These are phyloP conservation scores for Lomentospora prolificans DNA, from an alignment of 2,329 filamentous ascomycete genomes.

Conservation along the genomic window DNA sequence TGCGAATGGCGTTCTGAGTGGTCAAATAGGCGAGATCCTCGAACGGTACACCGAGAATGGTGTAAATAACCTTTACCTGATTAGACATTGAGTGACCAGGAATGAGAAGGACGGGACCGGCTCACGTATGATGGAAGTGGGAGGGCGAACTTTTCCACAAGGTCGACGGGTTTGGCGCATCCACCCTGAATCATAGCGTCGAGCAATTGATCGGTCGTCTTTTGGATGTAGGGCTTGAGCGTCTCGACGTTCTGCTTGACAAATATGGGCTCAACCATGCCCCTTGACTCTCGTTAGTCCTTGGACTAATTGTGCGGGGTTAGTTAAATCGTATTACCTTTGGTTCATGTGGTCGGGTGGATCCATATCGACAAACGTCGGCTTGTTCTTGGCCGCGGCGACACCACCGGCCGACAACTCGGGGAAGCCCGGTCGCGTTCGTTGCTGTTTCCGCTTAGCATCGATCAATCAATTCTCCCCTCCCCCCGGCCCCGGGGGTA, in stretches of 20 bases:
- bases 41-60: conserved; percentile 37
- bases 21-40: conserved; percentile 36
- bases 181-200: conserved; percentile 25
- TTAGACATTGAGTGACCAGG: conserved; percentile 17
- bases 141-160: conserved; percentile 35
- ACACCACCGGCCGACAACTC: conserved; percentile 37
- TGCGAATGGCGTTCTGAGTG: conserved; percentile 34
- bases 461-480: neutral
- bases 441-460: conserved; percentile 18
- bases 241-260: conserved; percentile 25
- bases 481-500: neutral
- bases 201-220: conserved; percentile 33
- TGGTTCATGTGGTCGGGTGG: conserved; percentile 35
- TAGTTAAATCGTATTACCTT: conserved; percentile 17
- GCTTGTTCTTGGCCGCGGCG: conserved; percentile 34
- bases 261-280: conserved; percentile 37
- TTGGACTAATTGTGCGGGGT: neutral
- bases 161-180: conserved; percentile 29
- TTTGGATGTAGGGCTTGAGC: conserved; percentile 34
- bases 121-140: conserved; percentile 36
- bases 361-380: conserved; percentile 43
- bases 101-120: neutral
- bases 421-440: conserved; percentile 32
- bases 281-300: conserved; percentile 15
- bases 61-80: conserved; percentile 33